Conservation (phyloP, 2,329 filamentous ascomycete genomes). For the Fusarium brevicatenulatum region DNA sequence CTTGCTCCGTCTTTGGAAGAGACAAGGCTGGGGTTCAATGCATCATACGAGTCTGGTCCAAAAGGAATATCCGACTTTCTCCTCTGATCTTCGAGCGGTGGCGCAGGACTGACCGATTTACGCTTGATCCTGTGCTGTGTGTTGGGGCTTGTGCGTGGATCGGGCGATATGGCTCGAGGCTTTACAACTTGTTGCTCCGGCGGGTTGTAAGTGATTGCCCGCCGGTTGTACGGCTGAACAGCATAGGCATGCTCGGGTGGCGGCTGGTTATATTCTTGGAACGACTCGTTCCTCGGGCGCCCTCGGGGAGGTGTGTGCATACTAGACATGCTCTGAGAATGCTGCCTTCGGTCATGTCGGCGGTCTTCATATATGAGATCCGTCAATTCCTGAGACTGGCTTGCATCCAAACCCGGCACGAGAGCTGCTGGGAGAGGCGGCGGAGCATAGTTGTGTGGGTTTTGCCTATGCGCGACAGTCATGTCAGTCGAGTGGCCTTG, state of each 20-base stretch:
- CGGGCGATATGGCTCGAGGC: constrained; percentile 52
- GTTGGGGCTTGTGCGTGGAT: constrained; percentile 50
- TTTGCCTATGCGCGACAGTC: constrained; percentile 49
- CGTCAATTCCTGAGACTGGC: constrained; percentile 65
- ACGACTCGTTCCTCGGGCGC: constrained; percentile 44
- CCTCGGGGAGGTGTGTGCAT: constrained; percentile 56
- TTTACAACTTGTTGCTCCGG: constrained; percentile 41
- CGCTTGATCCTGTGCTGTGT: constrained; percentile 67
- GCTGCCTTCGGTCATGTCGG: constrained; percentile 58
- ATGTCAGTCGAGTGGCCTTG: constrained; percentile 49
- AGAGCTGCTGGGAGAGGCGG: constrained; percentile 66
- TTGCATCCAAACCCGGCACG: constrained; percentile 69
- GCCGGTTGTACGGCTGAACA: constrained; percentile 58
- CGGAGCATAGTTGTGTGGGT: constrained; percentile 52
- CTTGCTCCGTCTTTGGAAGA: constrained; percentile 46
- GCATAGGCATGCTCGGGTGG: constrained; percentile 47
- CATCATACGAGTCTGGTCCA: constrained; percentile 79
- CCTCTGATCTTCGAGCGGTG: constrained; percentile 60
- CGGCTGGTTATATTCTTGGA: constrained; percentile 41
- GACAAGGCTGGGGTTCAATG: constrained; percentile 70
- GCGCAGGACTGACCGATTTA: constrained; percentile 80
- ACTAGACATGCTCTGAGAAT: constrained; percentile 51
- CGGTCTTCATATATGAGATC: constrained; percentile 68
- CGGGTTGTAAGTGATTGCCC: constrained; percentile 53
- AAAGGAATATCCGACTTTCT: constrained; percentile 73